phyloP scores from a whole-genome alignment of 176 grass and related monocot species.

The Metroxylon sagu region DNA sequence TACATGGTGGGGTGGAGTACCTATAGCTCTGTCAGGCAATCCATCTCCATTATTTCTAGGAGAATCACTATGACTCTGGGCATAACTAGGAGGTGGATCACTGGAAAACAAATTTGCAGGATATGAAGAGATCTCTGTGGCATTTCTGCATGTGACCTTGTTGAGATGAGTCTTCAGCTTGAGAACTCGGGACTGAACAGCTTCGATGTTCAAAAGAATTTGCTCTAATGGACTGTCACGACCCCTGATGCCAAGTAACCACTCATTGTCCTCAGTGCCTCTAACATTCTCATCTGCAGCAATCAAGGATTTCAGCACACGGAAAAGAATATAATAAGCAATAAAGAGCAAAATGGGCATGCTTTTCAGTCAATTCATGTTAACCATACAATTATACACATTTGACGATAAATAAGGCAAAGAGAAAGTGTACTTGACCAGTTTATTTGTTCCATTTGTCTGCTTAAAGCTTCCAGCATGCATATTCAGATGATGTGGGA shows the following conservation, averaged over 20 bases:
- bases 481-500: too few species aligned
- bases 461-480: too few species aligned
- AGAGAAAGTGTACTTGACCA: too few species aligned
- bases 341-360: too few species aligned
- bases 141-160: slow-evolving; percentile 34
- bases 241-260: slow-evolving; percentile 58
- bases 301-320: background rate
- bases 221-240: slow-evolving; percentile 47
- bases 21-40: background rate
- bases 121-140: slow-evolving; percentile 24
- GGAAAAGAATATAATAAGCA: slow-evolving; percentile 4
- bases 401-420: too few species aligned
- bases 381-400: too few species aligned
- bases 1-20: slow-evolving; percentile 28
- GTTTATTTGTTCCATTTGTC: too few species aligned
- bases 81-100: slow-evolving; percentile 16
- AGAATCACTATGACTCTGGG: slow-evolving; percentile 60
- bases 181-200: slow-evolving; percentile 46
- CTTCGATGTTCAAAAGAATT: slow-evolving; percentile 79
- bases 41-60: slow-evolving; percentile 42
- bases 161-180: slow-evolving; percentile 58
- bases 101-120: slow-evolving; percentile 20
- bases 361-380: too few species aligned
- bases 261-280: slow-evolving; percentile 65
- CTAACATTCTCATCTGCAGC: slow-evolving; percentile 60